These are phyloP conservation scores for Leishmania tropica DNA, from an alignment of 208 protist species.

Conservation along the genomic window DNA sequence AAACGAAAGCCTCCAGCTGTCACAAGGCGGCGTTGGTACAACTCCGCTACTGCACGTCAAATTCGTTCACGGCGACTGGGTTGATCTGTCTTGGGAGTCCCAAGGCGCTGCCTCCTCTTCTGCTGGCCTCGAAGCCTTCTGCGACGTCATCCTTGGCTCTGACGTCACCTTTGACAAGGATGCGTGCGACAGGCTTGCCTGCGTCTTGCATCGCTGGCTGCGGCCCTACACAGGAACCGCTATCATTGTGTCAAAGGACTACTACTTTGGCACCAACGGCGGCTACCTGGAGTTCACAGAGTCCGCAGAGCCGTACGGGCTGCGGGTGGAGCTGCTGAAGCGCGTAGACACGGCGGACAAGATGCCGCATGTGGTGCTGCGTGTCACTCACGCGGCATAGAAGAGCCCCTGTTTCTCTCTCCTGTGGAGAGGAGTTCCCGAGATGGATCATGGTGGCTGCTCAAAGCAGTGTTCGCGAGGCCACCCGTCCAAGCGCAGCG, in stretches of 20 bases:
- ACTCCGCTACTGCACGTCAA: conserved; percentile 39
- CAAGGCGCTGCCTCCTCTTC: conserved; percentile 1
- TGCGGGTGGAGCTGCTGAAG: conserved; percentile 43
- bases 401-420: background rate
- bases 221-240: conserved; percentile 43
- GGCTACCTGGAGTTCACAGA: conserved; percentile 63
- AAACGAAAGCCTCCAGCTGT: conserved; percentile 3
- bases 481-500: background rate
- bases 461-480: background rate
- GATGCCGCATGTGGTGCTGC: conserved; percentile 73
- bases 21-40: background rate
- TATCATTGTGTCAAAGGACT: conserved; percentile 85
- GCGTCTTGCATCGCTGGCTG: conserved; percentile 67
- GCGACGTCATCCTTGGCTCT: conserved; percentile 71
- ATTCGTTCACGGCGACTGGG: conserved; percentile 84
- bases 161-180: conserved; percentile 90
- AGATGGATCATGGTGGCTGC: background rate
- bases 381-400: conserved; percentile 24
- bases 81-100: conserved; percentile 41
- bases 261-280: conserved; percentile 91
- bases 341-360: conserved; percentile 52
- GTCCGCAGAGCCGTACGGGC: conserved; percentile 31
- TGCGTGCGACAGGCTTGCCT: conserved; percentile 74
- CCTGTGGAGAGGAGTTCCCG: background rate
- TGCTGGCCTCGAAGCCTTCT: conserved; percentile 3